Evolutionary conservation across 805 yeast species (phyloP).

Genomic region (Phaffomyces antillensis): DNA sequence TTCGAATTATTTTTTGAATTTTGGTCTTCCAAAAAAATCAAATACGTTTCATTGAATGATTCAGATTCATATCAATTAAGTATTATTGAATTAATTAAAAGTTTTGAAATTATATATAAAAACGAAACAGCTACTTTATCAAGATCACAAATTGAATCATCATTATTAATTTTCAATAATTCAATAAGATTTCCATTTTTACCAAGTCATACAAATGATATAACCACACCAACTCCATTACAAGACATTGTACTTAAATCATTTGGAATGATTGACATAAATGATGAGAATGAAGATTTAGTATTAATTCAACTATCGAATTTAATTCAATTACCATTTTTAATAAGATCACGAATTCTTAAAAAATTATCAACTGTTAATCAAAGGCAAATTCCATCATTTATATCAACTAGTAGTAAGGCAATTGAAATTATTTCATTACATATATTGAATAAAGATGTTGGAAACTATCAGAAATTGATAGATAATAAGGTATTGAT

Average conservation of each 20-base stretch:
- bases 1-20: constrained; percentile 39
- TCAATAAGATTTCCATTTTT: constrained; percentile 70
- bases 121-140: constrained; percentile 25
- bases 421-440: constrained; percentile 35
- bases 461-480: constrained; percentile 26
- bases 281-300: constrained; percentile 33
- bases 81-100: constrained; percentile 44
- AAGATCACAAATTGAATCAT: constrained; percentile 33
- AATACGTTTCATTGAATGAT: constrained; percentile 33
- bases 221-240: constrained; percentile 48
- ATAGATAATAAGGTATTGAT: constrained; percentile 38
- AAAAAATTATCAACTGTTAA: constrained; percentile 40
- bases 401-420: constrained; percentile 48
- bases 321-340: constrained; percentile 53
- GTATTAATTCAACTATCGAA: constrained; percentile 48
- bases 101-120: constrained; percentile 43
- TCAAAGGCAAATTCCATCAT: constrained; percentile 48
- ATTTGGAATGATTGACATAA: constrained; percentile 28
- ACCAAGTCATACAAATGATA: constrained; percentile 51
- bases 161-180: constrained; percentile 54
- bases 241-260: constrained; percentile 53
- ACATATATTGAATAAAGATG: constrained; percentile 25
- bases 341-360: constrained; percentile 49
- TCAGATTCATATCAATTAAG: constrained; percentile 49
- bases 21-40: constrained; percentile 40